Evolutionary conservation across 345 rosid species (phyloP).

Genomic region (Arabidopsis arenosa): DNA sequence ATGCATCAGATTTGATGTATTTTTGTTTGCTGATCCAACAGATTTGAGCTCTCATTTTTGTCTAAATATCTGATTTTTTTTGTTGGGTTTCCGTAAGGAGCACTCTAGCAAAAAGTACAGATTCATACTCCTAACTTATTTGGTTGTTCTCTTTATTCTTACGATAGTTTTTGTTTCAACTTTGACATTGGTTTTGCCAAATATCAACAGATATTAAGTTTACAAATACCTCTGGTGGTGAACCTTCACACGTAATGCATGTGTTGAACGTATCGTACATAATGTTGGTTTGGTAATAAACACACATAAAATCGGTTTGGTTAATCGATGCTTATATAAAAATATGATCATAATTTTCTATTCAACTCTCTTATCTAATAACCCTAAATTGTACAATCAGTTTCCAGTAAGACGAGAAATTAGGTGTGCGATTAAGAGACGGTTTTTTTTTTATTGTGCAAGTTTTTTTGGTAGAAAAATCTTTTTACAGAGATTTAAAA

Average conservation of each 20-base stretch:
- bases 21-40: not conserved
- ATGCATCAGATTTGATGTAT: not conserved
- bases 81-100: not conserved
- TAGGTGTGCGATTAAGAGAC: not conserved
- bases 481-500: not conserved
- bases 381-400: not conserved
- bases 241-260: not conserved
- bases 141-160: not conserved
- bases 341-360: not conserved
- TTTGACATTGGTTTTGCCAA: not conserved
- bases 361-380: not conserved
- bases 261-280: not conserved
- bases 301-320: not conserved
- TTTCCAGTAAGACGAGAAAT: not conserved
- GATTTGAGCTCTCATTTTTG: not conserved
- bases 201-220: not conserved
- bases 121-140: not conserved
- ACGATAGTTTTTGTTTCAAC: not conserved
- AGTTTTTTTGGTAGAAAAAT: too few relatives aligned
- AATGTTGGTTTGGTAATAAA: not conserved
- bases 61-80: not conserved
- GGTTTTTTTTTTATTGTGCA: not conserved
- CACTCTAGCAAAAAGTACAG: not conserved
- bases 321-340: not conserved
- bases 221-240: not conserved